These are phyloP conservation scores for Auricularia sp. DNA, from an alignment of 768 basidiomycete genomes.

Conservation along the genomic window DNA sequence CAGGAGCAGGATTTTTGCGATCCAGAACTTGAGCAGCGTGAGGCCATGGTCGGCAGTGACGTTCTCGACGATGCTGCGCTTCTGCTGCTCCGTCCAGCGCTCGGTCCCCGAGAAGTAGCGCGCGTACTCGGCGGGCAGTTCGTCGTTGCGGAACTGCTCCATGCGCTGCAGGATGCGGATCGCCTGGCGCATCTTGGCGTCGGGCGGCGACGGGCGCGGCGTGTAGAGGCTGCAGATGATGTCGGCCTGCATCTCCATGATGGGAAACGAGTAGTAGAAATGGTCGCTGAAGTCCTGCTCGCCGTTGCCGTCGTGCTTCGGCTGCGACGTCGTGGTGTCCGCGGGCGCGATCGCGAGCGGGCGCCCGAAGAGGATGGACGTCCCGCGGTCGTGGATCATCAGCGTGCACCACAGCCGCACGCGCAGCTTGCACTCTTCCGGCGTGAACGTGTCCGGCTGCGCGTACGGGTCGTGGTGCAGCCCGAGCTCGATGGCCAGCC, in stretches of 20 bases:
- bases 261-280: conserved; percentile 63
- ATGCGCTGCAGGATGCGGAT: conserved; percentile 72
- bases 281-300: conserved; percentile 60
- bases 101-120: conserved; percentile 69
- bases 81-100: conserved; percentile 62
- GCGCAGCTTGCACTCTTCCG: conserved; percentile 68
- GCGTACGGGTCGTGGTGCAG: conserved; percentile 76
- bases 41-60: conserved; percentile 76
- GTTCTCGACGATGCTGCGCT: conserved; percentile 54
- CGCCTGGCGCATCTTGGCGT: conserved; percentile 66
- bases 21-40: conserved; percentile 75
- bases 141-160: conserved; percentile 52
- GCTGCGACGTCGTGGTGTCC: conserved; percentile 75
- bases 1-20: conserved; percentile 66
- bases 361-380: conserved; percentile 77
- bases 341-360: conserved; percentile 73
- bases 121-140: conserved; percentile 60
- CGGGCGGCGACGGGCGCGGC: conserved; percentile 59
- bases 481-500: conserved; percentile 73
- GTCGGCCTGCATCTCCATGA: conserved; percentile 80
- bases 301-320: conserved; percentile 36
- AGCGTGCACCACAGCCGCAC: conserved; percentile 81
- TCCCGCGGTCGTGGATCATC: conserved; percentile 79
- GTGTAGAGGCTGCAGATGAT: conserved; percentile 80
- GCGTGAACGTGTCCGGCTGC: conserved; percentile 54